These are phyloP conservation scores for Arctium minus DNA, from an alignment of 129 eudicot genomes.

Conservation along the genomic window DNA sequence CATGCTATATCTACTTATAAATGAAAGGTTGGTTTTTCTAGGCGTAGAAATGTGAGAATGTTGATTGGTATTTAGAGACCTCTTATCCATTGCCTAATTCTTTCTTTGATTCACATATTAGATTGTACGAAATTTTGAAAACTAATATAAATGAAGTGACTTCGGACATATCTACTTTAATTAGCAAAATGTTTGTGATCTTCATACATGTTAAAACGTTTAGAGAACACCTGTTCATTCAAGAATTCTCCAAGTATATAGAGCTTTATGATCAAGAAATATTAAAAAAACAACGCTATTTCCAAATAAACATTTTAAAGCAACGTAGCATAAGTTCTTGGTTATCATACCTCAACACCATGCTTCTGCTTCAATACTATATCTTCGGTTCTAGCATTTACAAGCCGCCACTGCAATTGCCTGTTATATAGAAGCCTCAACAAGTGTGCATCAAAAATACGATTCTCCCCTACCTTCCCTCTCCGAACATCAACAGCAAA, in stretches of 20 bases:
- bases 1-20: no score
- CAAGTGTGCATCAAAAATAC: constrained; percentile 75
- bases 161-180: no score
- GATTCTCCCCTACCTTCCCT: constrained; percentile 88
- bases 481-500: constrained; percentile 84
- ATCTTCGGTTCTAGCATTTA: constrained; percentile 78
- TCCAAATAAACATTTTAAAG: not conserved
- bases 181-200: no score
- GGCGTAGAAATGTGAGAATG: no score
- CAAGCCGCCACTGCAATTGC: constrained; percentile 87
- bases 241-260: not conserved
- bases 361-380: constrained; percentile 63
- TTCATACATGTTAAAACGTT: no score
- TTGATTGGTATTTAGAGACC: no score
- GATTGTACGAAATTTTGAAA: no score
- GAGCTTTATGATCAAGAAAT: not conserved
- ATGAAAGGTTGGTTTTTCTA: no score
- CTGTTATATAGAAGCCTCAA: constrained; percentile 80
- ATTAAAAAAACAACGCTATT: not conserved
- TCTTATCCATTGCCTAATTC: no score
- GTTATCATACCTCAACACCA: constrained; percentile 55
- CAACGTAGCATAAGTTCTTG: constrained; percentile 1
- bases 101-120: no score
- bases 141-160: no score
- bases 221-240: no score